These are phyloP conservation scores for Fusarium keratoplasticum DNA, from an alignment of 2,329 filamentous ascomycete species.

Conservation along the genomic window DNA sequence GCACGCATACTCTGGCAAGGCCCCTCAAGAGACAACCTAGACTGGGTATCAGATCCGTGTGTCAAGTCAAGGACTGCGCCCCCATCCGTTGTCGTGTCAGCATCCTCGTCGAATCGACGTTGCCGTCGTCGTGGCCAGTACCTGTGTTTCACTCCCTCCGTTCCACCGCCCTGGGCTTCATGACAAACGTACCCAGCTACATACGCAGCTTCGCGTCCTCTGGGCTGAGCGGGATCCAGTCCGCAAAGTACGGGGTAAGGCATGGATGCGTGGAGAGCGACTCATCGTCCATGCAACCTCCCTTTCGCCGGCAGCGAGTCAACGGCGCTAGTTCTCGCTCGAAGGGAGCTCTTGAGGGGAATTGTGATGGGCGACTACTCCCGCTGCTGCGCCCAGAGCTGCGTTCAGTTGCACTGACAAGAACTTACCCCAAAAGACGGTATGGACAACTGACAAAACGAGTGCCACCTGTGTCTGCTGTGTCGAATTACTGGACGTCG, in stretches of 20 bases:
- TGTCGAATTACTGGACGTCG: conserved; percentile 3
- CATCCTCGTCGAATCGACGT: conserved; percentile 3
- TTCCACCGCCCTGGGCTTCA: conserved; percentile 16
- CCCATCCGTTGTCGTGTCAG: conserved; percentile 15
- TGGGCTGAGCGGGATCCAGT: not conserved
- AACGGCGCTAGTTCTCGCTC: conserved; percentile 42
- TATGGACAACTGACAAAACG: conserved; percentile 6
- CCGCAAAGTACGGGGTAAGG: conserved; percentile 12
- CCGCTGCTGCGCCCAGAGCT: conserved; percentile 1
- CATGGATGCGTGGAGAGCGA: conserved; percentile 20
- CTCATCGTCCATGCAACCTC: conserved; percentile 37
- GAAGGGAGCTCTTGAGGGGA: conserved; percentile 40
- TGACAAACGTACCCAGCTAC: conserved; percentile 3
- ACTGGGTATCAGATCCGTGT: conserved; percentile 16
- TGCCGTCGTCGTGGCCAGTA: not conserved
- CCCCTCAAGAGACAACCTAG: conserved; percentile 1
- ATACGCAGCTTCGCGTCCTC: not conserved
- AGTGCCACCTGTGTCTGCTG: conserved; percentile 4
- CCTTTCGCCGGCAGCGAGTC: conserved; percentile 41
- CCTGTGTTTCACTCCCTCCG: conserved; percentile 19
- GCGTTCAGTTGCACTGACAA: not conserved
- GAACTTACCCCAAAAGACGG: conserved; percentile 27
- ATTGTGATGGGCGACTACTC: conserved; percentile 3
- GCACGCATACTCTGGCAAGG: conserved; percentile 14
- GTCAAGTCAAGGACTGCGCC: conserved; percentile 2